Evolutionary conservation across 805 yeast genomes (phyloP).

Genomic region (Blastobotrys chiropterorum): DNA sequence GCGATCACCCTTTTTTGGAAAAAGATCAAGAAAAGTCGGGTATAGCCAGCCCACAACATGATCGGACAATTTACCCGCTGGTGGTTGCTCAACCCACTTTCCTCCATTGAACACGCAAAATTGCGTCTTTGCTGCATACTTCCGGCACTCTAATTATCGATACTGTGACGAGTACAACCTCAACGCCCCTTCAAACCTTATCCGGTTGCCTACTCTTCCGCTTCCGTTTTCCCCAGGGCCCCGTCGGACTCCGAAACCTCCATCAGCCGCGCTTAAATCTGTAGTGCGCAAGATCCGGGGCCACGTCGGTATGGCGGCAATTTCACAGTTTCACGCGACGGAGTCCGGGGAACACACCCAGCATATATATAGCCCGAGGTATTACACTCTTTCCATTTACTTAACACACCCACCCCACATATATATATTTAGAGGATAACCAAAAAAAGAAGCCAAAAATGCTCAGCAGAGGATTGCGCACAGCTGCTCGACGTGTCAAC

Average conservation of each 20-base stretch:
- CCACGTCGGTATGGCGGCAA: neutral
- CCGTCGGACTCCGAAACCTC: neutral
- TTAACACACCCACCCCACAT: neutral
- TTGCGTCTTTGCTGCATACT: too few relatives aligned
- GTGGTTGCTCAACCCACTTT: too few relatives aligned
- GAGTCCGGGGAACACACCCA: neutral
- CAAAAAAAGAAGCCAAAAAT: neutral
- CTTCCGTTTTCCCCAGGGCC: too few relatives aligned
- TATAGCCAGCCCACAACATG: too few relatives aligned
- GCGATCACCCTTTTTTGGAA: too few relatives aligned
- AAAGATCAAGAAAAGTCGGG: too few relatives aligned
- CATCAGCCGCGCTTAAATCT: neutral
- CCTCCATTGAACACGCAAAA: too few relatives aligned
- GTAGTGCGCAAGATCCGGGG: neutral
- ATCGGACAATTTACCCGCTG: too few relatives aligned
- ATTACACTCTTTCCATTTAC: neutral
- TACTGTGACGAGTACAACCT: too few relatives aligned
- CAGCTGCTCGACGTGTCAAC: neutral
- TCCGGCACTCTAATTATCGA: too few relatives aligned
- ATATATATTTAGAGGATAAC: neutral
- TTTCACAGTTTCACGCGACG: neutral
- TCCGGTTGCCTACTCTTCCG: too few relatives aligned
- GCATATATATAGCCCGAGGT: neutral
- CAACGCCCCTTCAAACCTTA: too few relatives aligned
- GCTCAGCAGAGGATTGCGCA: neutral